Conservation (phyloP, 192 early-diverging fungal genomes). For the Backusella tarrabulga region DNA sequence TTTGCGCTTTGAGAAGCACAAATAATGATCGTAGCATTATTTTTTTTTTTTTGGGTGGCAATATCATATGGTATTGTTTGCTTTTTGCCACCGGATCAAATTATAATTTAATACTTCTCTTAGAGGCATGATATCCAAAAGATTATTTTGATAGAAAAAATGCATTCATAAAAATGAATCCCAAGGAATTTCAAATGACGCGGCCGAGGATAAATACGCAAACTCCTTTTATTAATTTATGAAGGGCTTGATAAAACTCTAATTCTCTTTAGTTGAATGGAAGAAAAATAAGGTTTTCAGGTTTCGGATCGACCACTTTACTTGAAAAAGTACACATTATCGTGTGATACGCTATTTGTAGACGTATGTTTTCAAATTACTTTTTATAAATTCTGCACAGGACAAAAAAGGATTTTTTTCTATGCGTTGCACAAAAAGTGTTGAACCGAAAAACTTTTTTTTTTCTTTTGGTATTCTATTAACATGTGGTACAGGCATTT, state of each 20-base stretch:
- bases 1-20: not conserved
- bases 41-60: not conserved
- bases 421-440: not conserved
- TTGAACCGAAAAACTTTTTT: not conserved
- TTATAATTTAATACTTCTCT: not conserved
- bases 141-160: not conserved
- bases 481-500: not conserved
- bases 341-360: not conserved
- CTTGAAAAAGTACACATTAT: not conserved
- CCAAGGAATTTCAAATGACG: too few relatives aligned
- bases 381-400: not conserved
- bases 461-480: not conserved
- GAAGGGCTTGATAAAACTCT: not conserved
- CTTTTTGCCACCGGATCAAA: not conserved
- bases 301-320: not conserved
- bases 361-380: slow-evolving; percentile 2
- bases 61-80: not conserved
- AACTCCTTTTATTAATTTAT: not conserved
- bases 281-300: not conserved
- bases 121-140: not conserved
- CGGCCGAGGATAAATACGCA: too few relatives aligned
- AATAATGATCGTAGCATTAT: not conserved
- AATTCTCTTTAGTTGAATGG: not conserved
- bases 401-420: not conserved
- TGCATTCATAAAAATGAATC: not conserved